Base-by-base conservation (phyloP, 495 filamentous ascomycete genomes). In the Parachaetomium inaequale region DNA sequence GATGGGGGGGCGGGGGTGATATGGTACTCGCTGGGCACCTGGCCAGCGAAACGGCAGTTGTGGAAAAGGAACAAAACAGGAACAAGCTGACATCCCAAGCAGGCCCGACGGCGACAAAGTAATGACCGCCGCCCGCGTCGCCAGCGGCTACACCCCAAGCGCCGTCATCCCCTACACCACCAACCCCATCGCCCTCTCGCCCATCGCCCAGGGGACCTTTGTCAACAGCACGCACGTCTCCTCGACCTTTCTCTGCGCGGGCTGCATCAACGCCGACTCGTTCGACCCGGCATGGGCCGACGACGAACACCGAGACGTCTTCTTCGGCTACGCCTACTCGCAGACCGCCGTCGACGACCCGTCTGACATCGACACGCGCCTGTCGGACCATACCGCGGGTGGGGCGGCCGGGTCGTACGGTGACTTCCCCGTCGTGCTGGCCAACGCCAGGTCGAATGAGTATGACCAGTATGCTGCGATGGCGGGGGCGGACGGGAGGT, bases 391-490 rank as follows among this genome's bases (percentile, higher is more conserved):
- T 36, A 63, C 49, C 26, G 15, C 36, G 1, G 15, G 6, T 5
- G 59, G 42, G 1, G 55, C 54, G 42, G 49, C n/a, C n/a, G n/a
- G n/a, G n/a, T n/a, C n/a, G 11, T 76, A 67, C 25, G 76, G 75
- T 26, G 46, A 61, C 25, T 73, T 74, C 40, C 61, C 62, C 28
- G 67, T 76, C 36, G 51, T 61, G 4, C 52, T 75, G 8, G 56
- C 47, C 14, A 52, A 68, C 4, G 71, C 71, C 23, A 61, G 61
- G 62, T 71, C 72, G 23, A 47, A 63, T 17, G 53, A 72, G 19
- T 72, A 71, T 57, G 59, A 64, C 53, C 58, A 56, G 45, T 73
- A 70, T 66, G 70, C 67, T 0, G 60, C 56, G 17, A 23, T 61
- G 46, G 65, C 58, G 34, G 46, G 4, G 7, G 25, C n/a, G n/a